Base-by-base conservation (phyloP, 202 grass and related monocot genomes). In the Dendrocalamus latiflorus region DNA sequence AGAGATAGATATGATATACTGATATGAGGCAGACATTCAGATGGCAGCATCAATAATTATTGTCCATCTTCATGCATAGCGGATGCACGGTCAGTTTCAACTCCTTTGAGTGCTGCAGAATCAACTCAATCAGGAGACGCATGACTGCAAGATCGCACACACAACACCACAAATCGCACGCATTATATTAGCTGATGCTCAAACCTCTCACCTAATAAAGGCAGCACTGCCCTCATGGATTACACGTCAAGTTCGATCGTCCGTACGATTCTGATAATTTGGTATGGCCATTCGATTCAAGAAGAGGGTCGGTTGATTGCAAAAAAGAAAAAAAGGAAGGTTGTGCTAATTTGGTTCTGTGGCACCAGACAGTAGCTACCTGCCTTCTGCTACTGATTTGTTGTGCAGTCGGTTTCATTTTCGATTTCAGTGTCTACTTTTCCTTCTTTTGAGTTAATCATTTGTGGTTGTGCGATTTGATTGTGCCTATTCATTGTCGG, bases 51-150 rank as follows among this genome's bases (percentile, higher is more conserved):
- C 43, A 50, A 0, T 9, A 53, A 14, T 26, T 11, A 68, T 34
- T 78, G 49, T n/a, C 9, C 48, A 49, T 39, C 48, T 25, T 11
- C 30, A 37, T 20, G 14, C 43, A n/a, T n/a, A n/a, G n/a, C n/a
- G n/a, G n/a, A n/a, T n/a, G n/a, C n/a, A n/a, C n/a, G n/a, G n/a
- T 86, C 78, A 59, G 66, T 33, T 78, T 89, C 88, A 86, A 39
- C 88, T 16, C 88, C 83, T 89, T 86, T 89, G 88, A 89, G 83
- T 82, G 72, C 72, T 37, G 38, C 78, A 34, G 88, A 86, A 89
- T 86, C 88, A n/a, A n/a, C n/a, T n/a, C n/a, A n/a, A n/a, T n/a
- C 66, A 4, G 11, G 8, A 21, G 58, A 45, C 59, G 78, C 72
- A 86, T 66, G 57, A 8, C 48, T 67, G 59, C 81, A 78, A 68